Evolutionary conservation across 73 alveolate genomes (phyloP).

Genomic region (Paramecium octaurelia): DNA sequence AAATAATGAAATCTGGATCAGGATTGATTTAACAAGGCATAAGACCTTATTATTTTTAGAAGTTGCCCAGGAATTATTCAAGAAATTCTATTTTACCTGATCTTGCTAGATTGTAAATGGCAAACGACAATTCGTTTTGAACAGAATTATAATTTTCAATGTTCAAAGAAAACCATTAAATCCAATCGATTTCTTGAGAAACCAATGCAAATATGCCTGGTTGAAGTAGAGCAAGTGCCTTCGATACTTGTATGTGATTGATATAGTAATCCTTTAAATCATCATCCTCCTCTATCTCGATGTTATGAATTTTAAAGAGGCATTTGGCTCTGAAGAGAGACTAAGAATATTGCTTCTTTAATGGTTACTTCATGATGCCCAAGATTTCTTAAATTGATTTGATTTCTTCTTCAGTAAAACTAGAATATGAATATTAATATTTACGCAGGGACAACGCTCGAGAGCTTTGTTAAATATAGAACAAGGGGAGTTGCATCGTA

Average conservation of each 20-base stretch:
- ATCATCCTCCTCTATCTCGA: neutral
- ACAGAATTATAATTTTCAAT: neutral
- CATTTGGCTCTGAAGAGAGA: neutral
- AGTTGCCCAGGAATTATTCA: neutral
- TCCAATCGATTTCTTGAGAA: neutral
- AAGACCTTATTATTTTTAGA: neutral
- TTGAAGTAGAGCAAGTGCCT: neutral
- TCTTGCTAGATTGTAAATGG: conserved; percentile 1
- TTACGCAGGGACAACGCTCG: neutral
- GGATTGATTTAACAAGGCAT: neutral
- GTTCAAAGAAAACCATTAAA: neutral
- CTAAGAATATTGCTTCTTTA: neutral
- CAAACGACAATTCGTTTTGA: neutral
- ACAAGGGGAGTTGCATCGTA: neutral
- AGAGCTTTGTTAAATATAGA: neutral
- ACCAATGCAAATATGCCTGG: neutral
- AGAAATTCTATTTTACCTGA: neutral
- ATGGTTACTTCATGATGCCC: neutral
- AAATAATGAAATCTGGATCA: neutral
- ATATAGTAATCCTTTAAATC: neutral
- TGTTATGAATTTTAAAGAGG: neutral
- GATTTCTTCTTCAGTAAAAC: neutral
- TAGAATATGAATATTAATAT: neutral
- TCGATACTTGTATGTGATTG: neutral
- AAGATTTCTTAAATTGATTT: neutral